Conservation (phyloP, 192 early-diverging fungal species). For the Backusella tuberculispora region DNA sequence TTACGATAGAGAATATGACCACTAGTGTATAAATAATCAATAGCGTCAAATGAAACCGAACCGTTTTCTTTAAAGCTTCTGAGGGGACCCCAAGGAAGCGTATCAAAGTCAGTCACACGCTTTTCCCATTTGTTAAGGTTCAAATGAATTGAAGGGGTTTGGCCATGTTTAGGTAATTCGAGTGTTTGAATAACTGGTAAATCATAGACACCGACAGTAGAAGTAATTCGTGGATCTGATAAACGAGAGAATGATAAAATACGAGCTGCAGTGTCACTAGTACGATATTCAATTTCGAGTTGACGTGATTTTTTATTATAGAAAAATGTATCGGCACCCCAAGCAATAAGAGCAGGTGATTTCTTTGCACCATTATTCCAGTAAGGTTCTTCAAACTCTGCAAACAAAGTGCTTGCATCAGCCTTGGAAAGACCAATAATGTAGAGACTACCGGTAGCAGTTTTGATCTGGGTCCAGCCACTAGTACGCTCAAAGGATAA, state of each 20-base stretch:
- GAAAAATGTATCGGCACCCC: slow-evolving; percentile 53
- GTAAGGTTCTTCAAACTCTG: slow-evolving; percentile 50
- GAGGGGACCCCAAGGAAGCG: slow-evolving; percentile 46
- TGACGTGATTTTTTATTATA: slow-evolving; percentile 33
- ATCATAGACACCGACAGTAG: slow-evolving; percentile 6
- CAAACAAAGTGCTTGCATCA: slow-evolving; percentile 50
- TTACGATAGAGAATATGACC: slow-evolving; percentile 69
- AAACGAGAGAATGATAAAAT: slow-evolving; percentile 40
- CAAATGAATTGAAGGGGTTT: not conserved
- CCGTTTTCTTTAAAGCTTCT: slow-evolving; percentile 40
- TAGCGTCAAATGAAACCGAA: slow-evolving; percentile 53
- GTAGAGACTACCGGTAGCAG: slow-evolving; percentile 29
- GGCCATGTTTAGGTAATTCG: slow-evolving; percentile 10
- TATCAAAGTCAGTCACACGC: slow-evolving; percentile 46
- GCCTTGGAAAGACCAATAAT: slow-evolving; percentile 33
- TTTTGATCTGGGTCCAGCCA: slow-evolving; percentile 41
- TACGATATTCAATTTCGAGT: slow-evolving; percentile 40
- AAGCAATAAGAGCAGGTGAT: slow-evolving; percentile 47
- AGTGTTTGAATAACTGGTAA: slow-evolving; percentile 26
- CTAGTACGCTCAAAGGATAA: slow-evolving; percentile 40
- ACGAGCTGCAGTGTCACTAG: slow-evolving; percentile 38
- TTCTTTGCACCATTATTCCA: slow-evolving; percentile 35
- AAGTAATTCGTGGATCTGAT: slow-evolving; percentile 6
- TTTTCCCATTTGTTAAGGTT: slow-evolving; percentile 33
- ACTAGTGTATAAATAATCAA: slow-evolving; percentile 63